These are phyloP conservation scores for Stephania yunnanensis DNA, from an alignment of 164 flowering plant species.

Conservation along the genomic window DNA sequence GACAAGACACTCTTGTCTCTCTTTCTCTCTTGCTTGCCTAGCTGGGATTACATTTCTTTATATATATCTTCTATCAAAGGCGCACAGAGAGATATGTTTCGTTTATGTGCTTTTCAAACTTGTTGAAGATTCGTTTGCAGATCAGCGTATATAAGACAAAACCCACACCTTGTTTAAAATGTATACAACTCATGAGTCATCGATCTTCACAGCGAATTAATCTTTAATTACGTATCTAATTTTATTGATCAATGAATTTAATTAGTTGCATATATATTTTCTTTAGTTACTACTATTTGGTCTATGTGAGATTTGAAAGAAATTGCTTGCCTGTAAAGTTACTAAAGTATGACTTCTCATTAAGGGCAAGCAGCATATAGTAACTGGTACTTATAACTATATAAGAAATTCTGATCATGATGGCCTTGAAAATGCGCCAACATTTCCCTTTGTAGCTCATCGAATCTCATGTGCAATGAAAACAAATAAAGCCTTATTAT, in stretches of 20 bases:
- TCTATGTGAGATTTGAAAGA: background rate
- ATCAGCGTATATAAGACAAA: background rate
- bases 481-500: background rate
- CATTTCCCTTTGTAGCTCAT: background rate
- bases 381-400: too few species aligned
- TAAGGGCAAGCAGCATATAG: too few species aligned
- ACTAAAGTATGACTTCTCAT: too few species aligned
- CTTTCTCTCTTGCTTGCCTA: background rate
- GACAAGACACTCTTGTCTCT: slow-evolving; percentile 2
- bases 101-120: background rate
- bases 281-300: background rate
- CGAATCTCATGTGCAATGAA: background rate
- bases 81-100: background rate
- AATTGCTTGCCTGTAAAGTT: background rate
- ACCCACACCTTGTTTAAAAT: background rate
- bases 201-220: background rate
- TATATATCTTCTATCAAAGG: background rate
- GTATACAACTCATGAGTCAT: background rate
- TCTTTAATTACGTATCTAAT: background rate
- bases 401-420: background rate
- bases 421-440: background rate
- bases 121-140: background rate
- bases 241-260: background rate
- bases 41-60: background rate
- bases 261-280: background rate